Conservation (phyloP, 1,284 basidiomycete species). For the Polyporus tsugae region DNA sequence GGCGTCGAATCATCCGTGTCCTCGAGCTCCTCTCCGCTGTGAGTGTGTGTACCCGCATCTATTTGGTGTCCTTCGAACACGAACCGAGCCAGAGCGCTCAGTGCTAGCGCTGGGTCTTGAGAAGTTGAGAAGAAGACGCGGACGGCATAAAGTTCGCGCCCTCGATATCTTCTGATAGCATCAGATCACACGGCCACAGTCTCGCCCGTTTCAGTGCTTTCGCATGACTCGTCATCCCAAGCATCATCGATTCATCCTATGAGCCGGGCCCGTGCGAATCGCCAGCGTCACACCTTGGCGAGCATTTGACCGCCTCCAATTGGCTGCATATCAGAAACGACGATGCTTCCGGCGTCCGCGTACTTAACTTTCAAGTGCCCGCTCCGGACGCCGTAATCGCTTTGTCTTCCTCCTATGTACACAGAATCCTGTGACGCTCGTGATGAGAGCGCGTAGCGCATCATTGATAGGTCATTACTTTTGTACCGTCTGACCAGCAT, state of each 20-base stretch:
- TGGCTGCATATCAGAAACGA: neutral
- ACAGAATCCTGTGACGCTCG: too few relatives aligned
- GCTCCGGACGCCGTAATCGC: too few relatives aligned
- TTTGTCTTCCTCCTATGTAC: too few relatives aligned
- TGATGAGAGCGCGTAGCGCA: too few relatives aligned
- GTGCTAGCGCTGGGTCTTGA: neutral
- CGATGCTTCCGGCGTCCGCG: too few relatives aligned
- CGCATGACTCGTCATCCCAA: neutral
- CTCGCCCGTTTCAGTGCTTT: conserved; percentile 5
- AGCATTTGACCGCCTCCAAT: neutral
- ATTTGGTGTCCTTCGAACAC: too few relatives aligned
- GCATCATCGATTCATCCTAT: neutral
- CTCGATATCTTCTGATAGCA: conserved; percentile 29
- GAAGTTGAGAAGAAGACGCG: neutral
- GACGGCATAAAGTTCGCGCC: conserved; percentile 29
- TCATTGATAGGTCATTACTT: too few relatives aligned
- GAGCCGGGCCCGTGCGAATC: neutral
- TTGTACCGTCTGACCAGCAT: too few relatives aligned
- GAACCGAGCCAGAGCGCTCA: neutral
- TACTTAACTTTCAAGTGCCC: too few relatives aligned
- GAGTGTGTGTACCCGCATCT: too few relatives aligned
- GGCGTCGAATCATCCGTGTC: neutral
- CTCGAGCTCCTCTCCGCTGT: neutral
- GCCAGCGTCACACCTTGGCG: neutral
- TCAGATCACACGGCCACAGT: conserved; percentile 27